These are phyloP conservation scores for Tricholoma sp. DNA, from an alignment of 768 basidiomycete species.

Conservation along the genomic window DNA sequence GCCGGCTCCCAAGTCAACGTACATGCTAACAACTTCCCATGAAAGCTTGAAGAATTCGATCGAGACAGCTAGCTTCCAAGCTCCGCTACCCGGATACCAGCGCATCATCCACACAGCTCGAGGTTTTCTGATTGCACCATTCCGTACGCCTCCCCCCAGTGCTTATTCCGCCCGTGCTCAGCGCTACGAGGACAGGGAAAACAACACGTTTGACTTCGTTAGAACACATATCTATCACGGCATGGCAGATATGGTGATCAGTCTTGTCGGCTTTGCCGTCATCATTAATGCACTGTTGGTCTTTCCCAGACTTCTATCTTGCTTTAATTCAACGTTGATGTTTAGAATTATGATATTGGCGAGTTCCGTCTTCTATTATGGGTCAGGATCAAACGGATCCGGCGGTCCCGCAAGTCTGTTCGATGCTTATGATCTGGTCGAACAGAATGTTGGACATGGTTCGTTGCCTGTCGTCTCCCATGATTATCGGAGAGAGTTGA, in stretches of 20 bases:
- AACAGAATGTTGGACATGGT: slow-evolving; percentile 63
- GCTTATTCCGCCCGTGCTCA: slow-evolving; percentile 29
- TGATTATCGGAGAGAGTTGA: neutral
- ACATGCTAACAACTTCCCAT: slow-evolving; percentile 14
- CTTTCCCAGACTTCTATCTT: slow-evolving; percentile 12
- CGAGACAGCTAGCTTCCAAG: neutral
- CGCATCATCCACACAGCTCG: slow-evolving; percentile 16
- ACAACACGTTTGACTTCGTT: slow-evolving; percentile 52
- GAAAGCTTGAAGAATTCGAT: slow-evolving; percentile 6
- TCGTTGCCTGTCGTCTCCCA: slow-evolving; percentile 15
- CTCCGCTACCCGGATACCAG: neutral
- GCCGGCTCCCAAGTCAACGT: slow-evolving; percentile 20
- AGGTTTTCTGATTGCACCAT: slow-evolving; percentile 25
- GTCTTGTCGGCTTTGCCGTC: slow-evolving; percentile 80
- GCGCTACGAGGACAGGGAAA: slow-evolving; percentile 50
- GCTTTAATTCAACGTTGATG: no score
- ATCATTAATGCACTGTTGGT: slow-evolving; percentile 77
- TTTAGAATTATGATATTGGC: slow-evolving; percentile 36
- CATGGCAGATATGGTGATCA: slow-evolving; percentile 58
- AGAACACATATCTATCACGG: slow-evolving; percentile 62
- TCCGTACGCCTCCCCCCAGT: slow-evolving; percentile 33
- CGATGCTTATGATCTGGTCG: slow-evolving; percentile 76
- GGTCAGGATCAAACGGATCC: slow-evolving; percentile 20
- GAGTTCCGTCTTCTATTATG: slow-evolving; percentile 72
- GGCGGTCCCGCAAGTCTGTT: slow-evolving; percentile 69